Evolutionary conservation across 306 rosid genomes (phyloP).

Genomic region (peach (Prunus persica)): Prunus_persica_NCBIv2 NC_034014.1:7055001-7055500

Average conservation of each 20-base stretch:
- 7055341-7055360: neutral
- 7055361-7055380: neutral
- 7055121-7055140: neutral
- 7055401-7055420: neutral
- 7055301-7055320: neutral
- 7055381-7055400: neutral
- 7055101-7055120: neutral
- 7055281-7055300: neutral
- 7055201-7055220: neutral
- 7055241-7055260: neutral
- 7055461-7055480: neutral
- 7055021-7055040: neutral
- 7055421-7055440: neutral
- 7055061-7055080: neutral
- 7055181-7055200: neutral
- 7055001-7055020: neutral
- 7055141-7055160: neutral
- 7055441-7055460: neutral
- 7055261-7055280: neutral
- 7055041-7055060: neutral
- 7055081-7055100: neutral
- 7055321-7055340: neutral
- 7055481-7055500: neutral
- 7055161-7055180: neutral
- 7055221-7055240: neutral